Evolutionary conservation across 2,329 filamentous ascomycete genomes (phyloP).

Genomic region (Nigrospora osmanthi): DNA sequence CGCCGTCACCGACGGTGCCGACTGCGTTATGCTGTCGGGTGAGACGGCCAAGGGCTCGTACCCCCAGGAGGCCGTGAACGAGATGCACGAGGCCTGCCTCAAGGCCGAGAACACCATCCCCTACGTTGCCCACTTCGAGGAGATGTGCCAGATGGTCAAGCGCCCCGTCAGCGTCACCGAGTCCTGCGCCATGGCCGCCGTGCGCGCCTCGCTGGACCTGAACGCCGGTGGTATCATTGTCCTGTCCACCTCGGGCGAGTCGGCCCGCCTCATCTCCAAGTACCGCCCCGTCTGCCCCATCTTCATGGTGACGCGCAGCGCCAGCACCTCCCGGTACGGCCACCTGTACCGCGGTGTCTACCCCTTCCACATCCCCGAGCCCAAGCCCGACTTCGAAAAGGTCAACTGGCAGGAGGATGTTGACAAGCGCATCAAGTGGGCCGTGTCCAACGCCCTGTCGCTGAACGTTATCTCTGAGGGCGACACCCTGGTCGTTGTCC

Average conservation of each 20-base stretch:
- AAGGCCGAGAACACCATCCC: slow-evolving; percentile 96
- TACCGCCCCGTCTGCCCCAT: slow-evolving; percentile 98
- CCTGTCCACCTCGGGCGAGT: slow-evolving; percentile 90
- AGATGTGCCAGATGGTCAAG: slow-evolving; percentile 76
- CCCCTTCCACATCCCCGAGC: slow-evolving; percentile 88
- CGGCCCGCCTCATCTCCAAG: slow-evolving; percentile 92
- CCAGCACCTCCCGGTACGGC: slow-evolving; percentile 76
- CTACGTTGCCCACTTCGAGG: slow-evolving; percentile 94
- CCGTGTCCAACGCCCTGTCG: slow-evolving; percentile 77
- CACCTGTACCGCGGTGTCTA: slow-evolving; percentile 98
- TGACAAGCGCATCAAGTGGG: slow-evolving; percentile 96
- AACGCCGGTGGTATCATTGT: slow-evolving; percentile 95
- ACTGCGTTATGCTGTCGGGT: slow-evolving; percentile 99
- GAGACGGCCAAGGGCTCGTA: slow-evolving; percentile 98
- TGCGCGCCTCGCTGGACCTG: slow-evolving; percentile 90
- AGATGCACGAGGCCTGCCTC: slow-evolving; percentile 98
- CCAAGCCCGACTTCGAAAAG: slow-evolving; percentile 88
- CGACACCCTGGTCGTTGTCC: slow-evolving; percentile 74
- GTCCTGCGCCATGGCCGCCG: slow-evolving; percentile 94
- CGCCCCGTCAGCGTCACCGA: slow-evolving; percentile 83
- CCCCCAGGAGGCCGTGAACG: slow-evolving; percentile 81
- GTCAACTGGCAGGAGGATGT: slow-evolving; percentile 99
- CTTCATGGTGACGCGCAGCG: slow-evolving; percentile 95
- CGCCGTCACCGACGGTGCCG: slow-evolving; percentile 91
- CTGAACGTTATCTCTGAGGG: slow-evolving; percentile 67